Evolutionary conservation across 2,329 filamentous ascomycete genomes (phyloP).

Genomic region (Cladobotryum mycophilum): DNA sequence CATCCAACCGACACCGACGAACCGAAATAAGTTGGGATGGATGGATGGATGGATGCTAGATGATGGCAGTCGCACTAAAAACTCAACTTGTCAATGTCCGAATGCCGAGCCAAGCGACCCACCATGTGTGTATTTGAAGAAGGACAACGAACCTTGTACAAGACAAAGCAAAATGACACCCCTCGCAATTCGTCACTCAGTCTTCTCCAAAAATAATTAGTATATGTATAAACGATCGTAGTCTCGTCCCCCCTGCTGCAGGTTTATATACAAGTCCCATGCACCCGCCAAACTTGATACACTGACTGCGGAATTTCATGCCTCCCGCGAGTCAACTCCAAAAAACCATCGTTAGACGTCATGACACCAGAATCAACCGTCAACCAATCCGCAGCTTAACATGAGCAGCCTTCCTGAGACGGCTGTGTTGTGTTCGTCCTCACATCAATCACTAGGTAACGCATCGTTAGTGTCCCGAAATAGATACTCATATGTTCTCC

Average conservation of each 20-base stretch:
- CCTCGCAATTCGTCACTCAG: no score
- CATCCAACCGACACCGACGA: constrained; percentile 4
- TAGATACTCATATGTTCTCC: not conserved
- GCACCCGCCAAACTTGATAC: constrained; percentile 28
- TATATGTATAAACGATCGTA: constrained; percentile 25
- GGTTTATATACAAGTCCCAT: constrained; percentile 31
- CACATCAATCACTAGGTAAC: constrained; percentile 74
- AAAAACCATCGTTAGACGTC: constrained; percentile 3
- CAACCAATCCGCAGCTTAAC: constrained; percentile 20
- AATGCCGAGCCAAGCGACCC: constrained; percentile 5
- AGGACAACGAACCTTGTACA: no score
- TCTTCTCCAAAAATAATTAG: constrained; percentile 5
- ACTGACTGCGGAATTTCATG: constrained; percentile 15
- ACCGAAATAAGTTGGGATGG: not conserved
- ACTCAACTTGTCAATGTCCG: constrained; percentile 3
- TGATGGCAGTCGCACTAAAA: not conserved
- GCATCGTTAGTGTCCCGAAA: constrained; percentile 7
- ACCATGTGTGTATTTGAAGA: no score
- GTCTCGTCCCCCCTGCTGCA: constrained; percentile 26
- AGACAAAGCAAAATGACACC: no score
- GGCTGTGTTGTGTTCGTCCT: constrained; percentile 69
- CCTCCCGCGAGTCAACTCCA: constrained; percentile 3
- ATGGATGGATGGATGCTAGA: no score
- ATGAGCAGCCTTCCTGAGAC: constrained; percentile 64
- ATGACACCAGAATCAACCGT: not conserved